Percentiles rank a stretch among this genome's conserved stretches.
phyloP scores from a whole-genome alignment of 2,329 filamentous ascomycete species.

The Lachnellula subtilissima region DNA sequence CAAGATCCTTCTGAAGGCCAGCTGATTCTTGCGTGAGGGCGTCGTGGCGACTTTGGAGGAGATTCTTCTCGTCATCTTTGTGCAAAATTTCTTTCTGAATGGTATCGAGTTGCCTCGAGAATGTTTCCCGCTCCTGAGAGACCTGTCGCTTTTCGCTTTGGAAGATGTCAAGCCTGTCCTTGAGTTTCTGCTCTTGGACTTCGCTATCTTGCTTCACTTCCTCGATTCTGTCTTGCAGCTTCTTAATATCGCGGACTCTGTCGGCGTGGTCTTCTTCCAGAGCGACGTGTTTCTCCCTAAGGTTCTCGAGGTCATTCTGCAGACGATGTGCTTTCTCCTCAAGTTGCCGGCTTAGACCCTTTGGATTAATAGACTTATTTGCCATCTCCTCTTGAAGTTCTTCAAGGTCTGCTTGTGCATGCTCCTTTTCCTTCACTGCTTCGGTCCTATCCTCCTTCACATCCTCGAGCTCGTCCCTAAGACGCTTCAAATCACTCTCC shows the following conservation, averaged over 20 bases:
- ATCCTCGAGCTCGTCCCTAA: constrained; percentile 52
- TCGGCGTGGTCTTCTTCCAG: constrained; percentile 41
- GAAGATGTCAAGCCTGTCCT: constrained; percentile 40
- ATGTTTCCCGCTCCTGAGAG: constrained; percentile 8
- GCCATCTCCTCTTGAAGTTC: constrained; percentile 72
- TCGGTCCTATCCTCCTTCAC: constrained; percentile 51
- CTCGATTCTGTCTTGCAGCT: constrained; percentile 40
- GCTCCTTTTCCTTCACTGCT: constrained; percentile 49
- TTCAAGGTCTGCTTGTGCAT: constrained; percentile 55
- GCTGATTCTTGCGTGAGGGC: constrained; percentile 60
- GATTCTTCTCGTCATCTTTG: constrained; percentile 60
- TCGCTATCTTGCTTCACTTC: constrained; percentile 27
- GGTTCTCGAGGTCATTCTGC: constrained; percentile 58
- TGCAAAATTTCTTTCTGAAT: constrained; percentile 55
- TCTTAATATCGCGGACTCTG: constrained; percentile 37
- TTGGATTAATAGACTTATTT: constrained; percentile 72
- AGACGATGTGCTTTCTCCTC: constrained; percentile 65
- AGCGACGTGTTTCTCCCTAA: constrained; percentile 40
- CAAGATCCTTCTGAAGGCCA: constrained; percentile 61
- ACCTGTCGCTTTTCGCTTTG: constrained; percentile 10
- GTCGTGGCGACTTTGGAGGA: constrained; percentile 66
- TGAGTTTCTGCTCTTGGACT: constrained; percentile 26
- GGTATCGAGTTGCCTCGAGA: constrained; percentile 42
- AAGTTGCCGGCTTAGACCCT: constrained; percentile 68
- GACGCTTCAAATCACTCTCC: constrained; percentile 48